Conservation (phyloP, 257 asterid genomes). For the Buddleja alternifolia region DNA sequence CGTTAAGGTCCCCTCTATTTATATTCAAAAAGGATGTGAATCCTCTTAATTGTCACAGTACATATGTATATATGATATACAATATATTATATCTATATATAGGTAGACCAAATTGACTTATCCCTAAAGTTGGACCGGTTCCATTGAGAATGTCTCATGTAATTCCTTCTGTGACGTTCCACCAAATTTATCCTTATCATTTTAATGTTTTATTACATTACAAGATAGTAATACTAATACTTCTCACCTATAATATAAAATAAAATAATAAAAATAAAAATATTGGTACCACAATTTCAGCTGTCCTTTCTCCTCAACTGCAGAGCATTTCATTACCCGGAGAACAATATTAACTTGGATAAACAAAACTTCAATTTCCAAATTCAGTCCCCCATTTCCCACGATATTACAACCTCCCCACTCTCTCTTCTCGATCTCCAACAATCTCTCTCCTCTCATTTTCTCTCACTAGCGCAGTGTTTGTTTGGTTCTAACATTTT, state of each 20-base stretch:
- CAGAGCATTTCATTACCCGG: slow-evolving; percentile 27
- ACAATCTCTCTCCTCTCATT: slow-evolving; percentile 34
- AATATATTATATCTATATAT: too few relatives aligned
- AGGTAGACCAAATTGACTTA: too few relatives aligned
- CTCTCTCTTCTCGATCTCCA: slow-evolving; percentile 37
- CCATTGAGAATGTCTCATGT: too few relatives aligned
- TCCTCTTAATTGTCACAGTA: too few relatives aligned
- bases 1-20: too few relatives aligned
- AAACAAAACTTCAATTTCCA: not conserved
- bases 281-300: slow-evolving; percentile 20
- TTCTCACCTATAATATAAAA: slow-evolving; percentile 19
- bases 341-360: not conserved
- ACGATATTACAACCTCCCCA: slow-evolving; percentile 39
- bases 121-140: too few relatives aligned
- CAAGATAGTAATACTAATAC: not conserved
- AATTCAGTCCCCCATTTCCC: slow-evolving; percentile 34
- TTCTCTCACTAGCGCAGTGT: slow-evolving; percentile 43
- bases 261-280: too few relatives aligned
- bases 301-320: slow-evolving; percentile 31
- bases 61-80: too few relatives aligned
- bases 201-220: too few relatives aligned
- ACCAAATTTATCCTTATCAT: too few relatives aligned
- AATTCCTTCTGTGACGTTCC: too few relatives aligned
- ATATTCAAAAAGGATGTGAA: too few relatives aligned
- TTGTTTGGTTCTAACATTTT: slow-evolving; percentile 32